Evolutionary conservation across 768 basidiomycete genomes (phyloP), one percentile per base, ranked within the genome.

Genomic region (Lentinula guzmanii): DNA sequence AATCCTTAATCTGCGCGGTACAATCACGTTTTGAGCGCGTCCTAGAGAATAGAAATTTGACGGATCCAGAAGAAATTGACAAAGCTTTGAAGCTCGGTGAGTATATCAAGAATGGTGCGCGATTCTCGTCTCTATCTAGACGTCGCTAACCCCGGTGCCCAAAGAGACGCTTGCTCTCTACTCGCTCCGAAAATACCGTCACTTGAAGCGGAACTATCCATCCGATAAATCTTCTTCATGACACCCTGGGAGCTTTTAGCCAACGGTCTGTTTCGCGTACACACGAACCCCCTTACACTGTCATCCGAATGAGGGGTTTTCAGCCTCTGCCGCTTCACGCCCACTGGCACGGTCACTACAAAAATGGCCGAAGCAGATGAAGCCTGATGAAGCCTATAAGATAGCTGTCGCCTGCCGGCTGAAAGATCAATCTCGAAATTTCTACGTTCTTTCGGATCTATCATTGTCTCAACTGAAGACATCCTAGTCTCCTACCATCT

Each of bases 301-400:
- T 51, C 48, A 51, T n/a, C 48, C 24, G 7, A 43, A 43, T 43
- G 42, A 43, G 16, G 42, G 11, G 41, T 33, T 54, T 33, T 31
- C 71, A 96, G 94, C 87, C 62, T 98, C 96, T 79, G 90, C 88
- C 31, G 90, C 93, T 74, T 98, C 96, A 28, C 75, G 97, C 95
- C 61, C 98, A 28, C 28, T 28, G 28, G 28, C 94, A 80, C 97
- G 96, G 43, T 79, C 93, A 61, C 95, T 96, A 60, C 98, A 93
- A 79, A 77, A 48, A 48, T 24, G 18, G 6, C 42, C 16, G 21
- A 24, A 48, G 21, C 46, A 48, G 46, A 48, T 43, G 16, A 43
- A 43, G 37, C 7, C 37, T 8, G 37, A 13, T 13, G 37, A 39
- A 39, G 37, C 13, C 37, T 28, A 28, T 28, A 28, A 28, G 9